Evolutionary conservation across 257 asterid genomes (phyloP).

Genomic region (Agastache rugosa): DNA sequence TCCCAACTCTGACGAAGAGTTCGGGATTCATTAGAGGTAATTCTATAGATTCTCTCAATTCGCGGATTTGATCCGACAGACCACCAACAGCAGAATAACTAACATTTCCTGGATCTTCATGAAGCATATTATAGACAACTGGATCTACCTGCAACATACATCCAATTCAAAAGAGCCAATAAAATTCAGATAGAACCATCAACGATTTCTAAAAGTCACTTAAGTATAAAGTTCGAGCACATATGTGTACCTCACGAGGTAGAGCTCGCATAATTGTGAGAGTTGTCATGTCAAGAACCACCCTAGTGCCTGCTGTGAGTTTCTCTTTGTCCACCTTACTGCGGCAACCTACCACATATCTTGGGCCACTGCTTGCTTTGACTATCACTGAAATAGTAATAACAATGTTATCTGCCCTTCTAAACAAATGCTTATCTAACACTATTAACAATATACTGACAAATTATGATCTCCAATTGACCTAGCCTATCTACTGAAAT

Average conservation of each 20-base stretch:
- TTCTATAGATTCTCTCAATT: slow-evolving; percentile 92
- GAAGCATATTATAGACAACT: slow-evolving; percentile 96
- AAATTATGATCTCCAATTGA: neutral
- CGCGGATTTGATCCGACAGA: slow-evolving; percentile 90
- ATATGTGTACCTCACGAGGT: slow-evolving; percentile 84
- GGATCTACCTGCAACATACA: slow-evolving; percentile 82
- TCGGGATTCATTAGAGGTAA: slow-evolving; percentile 96
- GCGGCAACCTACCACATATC: slow-evolving; percentile 98
- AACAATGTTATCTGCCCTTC: slow-evolving; percentile 8
- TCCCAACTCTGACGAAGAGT: slow-evolving; percentile 92
- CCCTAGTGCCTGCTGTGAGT: slow-evolving; percentile 92
- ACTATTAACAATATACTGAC: neutral
- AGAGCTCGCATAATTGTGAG: slow-evolving; percentile 98
- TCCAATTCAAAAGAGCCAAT: neutral
- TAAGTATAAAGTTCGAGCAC: neutral
- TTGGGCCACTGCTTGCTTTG: slow-evolving; percentile 96
- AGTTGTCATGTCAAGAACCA: slow-evolving; percentile 96
- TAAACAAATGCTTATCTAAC: slow-evolving; percentile 15
- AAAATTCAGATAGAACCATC: slow-evolving; percentile 16
- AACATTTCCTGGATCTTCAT: slow-evolving; percentile 97
- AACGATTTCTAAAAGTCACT: slow-evolving; percentile 10
- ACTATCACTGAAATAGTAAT: slow-evolving; percentile 70
- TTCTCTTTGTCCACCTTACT: slow-evolving; percentile 95
- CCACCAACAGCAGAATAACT: slow-evolving; percentile 99
- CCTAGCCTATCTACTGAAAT: neutral